Conservation (phyloP, 2,329 filamentous ascomycete species). For the Diaporthe velutina region DNA sequence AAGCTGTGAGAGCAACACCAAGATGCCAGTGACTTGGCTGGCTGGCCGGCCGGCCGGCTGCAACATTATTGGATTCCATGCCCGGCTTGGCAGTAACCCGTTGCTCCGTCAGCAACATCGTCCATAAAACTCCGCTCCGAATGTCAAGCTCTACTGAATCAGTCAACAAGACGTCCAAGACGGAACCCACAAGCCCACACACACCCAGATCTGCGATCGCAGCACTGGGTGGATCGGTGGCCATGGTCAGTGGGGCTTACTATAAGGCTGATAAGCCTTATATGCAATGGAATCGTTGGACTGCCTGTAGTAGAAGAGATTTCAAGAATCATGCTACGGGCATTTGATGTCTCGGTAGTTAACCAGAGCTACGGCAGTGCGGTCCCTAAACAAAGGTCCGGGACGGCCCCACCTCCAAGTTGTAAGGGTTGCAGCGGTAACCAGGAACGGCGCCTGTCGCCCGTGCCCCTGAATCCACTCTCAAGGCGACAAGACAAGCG, state of each 20-base stretch:
- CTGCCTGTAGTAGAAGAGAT: neutral
- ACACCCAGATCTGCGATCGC: neutral
- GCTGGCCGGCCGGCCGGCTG: neutral
- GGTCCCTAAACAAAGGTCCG: neutral
- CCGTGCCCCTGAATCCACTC: neutral
- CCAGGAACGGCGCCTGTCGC: neutral
- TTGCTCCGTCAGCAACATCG: neutral
- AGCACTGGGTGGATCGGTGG: neutral
- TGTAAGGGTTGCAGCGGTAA: neutral
- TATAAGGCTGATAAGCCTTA: neutral
- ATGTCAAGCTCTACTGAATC: neutral
- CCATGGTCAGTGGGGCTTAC: neutral
- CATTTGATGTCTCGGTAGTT: neutral
- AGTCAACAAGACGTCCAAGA: neutral
- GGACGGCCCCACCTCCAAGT: neutral
- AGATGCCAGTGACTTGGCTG: neutral
- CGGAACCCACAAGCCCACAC: neutral
- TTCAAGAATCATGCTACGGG: neutral
- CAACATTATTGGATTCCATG: neutral
- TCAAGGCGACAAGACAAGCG: no score
- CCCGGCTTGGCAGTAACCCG: neutral
- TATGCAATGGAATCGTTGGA: no score
- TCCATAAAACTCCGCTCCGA: neutral
- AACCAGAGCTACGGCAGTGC: neutral
- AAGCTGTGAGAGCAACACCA: neutral